These are phyloP conservation scores for Phaeosphaeriaceae sp. DNA, from an alignment of 2,329 filamentous ascomycete genomes.

Conservation along the genomic window DNA sequence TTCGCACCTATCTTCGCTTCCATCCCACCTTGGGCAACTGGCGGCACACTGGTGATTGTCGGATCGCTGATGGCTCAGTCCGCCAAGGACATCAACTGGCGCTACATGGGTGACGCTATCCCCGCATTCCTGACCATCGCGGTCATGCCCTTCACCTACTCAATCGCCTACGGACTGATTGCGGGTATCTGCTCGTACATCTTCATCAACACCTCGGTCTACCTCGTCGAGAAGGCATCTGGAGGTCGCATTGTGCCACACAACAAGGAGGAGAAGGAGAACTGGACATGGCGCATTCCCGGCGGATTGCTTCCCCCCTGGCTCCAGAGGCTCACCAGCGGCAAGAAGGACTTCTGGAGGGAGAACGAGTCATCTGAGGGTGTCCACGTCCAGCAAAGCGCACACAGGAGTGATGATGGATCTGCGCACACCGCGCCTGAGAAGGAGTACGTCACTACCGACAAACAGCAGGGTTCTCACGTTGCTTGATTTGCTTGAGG, in stretches of 20 bases:
- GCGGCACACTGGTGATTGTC: constrained; percentile 85
- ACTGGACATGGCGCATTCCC: constrained; percentile 78
- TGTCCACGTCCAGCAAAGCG: constrained; percentile 22
- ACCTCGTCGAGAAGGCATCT: constrained; percentile 70
- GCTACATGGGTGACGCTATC: constrained; percentile 78
- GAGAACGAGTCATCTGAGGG: constrained; percentile 34
- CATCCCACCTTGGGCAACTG: constrained; percentile 88
- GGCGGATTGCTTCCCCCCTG: constrained; percentile 79
- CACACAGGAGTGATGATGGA: constrained; percentile 34
- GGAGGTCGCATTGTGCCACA: constrained; percentile 75
- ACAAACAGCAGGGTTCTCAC: constrained; percentile 31
- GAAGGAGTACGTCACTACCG: constrained; percentile 30
- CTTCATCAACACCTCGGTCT: constrained; percentile 74
- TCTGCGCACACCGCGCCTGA: constrained; percentile 25
- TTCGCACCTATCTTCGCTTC: constrained; percentile 91
- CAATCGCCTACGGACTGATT: constrained; percentile 85
- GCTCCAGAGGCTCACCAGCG: constrained; percentile 67
- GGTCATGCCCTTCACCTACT: constrained; percentile 90
- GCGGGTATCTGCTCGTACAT: constrained; percentile 80
- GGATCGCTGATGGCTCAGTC: constrained; percentile 86
- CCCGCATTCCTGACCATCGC: constrained; percentile 85
- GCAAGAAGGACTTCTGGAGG: constrained; percentile 77
- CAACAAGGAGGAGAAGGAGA: constrained; percentile 78
- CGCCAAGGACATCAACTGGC: constrained; percentile 87
- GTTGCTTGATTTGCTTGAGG: constrained; percentile 18